Percentiles rank a stretch among this genome's conserved stretches.
Conservation (phyloP, 495 filamentous ascomycete genomes). For the Lepraria neglecta region DNA sequence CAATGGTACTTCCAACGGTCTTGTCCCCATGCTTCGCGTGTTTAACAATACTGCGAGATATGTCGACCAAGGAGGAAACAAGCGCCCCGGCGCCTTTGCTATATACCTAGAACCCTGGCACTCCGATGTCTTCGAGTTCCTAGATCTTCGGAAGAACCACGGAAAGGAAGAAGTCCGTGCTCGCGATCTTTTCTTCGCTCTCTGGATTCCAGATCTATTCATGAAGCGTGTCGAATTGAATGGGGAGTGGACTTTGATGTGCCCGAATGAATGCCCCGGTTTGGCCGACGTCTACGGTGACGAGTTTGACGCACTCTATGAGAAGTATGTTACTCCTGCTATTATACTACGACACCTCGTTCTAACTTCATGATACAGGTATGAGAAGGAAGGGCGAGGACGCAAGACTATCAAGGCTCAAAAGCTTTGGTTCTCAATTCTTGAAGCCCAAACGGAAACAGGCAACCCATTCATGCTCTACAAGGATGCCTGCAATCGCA, state of each 20-base stretch:
- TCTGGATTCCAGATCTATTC: slow-evolving; percentile 98
- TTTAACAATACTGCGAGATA: slow-evolving; percentile 99
- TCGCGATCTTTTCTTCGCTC: slow-evolving; percentile 93
- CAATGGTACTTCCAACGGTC: slow-evolving; percentile 94
- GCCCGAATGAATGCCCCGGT: slow-evolving; percentile 89
- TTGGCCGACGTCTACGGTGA: slow-evolving; percentile 95
- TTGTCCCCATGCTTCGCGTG: slow-evolving; percentile 95
- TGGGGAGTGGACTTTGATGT: slow-evolving; percentile 93
- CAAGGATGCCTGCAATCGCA: slow-evolving; percentile 96
- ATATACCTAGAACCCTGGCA: slow-evolving; percentile 99
- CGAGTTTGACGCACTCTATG: slow-evolving; percentile 92
- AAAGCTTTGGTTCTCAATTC: slow-evolving; percentile 97
- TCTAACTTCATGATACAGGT: slow-evolving; percentile 36
- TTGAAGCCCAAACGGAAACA: slow-evolving; percentile 97
- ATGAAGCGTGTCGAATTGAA: slow-evolving; percentile 99
- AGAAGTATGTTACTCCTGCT: slow-evolving; percentile 42
- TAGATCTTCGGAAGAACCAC: slow-evolving; percentile 98
- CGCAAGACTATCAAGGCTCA: slow-evolving; percentile 91
- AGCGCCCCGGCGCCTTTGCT: slow-evolving; percentile 95
- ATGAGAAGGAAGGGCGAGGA: slow-evolving; percentile 83
- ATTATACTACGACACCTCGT: neutral
- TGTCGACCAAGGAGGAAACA: slow-evolving; percentile 98
- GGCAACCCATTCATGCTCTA: slow-evolving; percentile 99
- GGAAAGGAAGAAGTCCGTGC: slow-evolving; percentile 97
- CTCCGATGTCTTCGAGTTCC: slow-evolving; percentile 92